Percentiles rank a stretch among this genome's conserved stretches.
These are phyloP conservation scores for Candida pseudofarinosa DNA, from an alignment of 805 yeast genomes.

Conservation along the genomic window DNA sequence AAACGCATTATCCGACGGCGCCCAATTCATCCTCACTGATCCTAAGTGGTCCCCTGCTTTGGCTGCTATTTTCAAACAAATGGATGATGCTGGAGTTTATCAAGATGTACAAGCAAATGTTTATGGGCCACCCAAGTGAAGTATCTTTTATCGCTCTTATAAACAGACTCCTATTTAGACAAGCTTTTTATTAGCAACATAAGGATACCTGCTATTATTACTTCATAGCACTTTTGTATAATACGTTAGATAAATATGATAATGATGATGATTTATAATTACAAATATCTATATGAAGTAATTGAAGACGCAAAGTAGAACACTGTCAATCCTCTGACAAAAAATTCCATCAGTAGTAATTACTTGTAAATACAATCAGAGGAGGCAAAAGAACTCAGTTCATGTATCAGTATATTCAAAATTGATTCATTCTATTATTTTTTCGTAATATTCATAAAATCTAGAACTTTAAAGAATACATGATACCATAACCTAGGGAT, in stretches of 20 bases:
- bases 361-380: no score
- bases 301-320: no score
- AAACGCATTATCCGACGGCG: slow-evolving; percentile 15
- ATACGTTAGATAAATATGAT: background rate
- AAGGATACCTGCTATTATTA: background rate
- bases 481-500: slow-evolving; percentile 39
- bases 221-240: background rate
- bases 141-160: no score
- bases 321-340: no score
- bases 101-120: slow-evolving; percentile 25
- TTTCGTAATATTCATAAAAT: background rate
- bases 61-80: slow-evolving; percentile 25
- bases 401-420: no score
- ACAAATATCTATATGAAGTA: no score
- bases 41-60: slow-evolving; percentile 29
- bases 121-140: slow-evolving; percentile 20
- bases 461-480: slow-evolving; percentile 26
- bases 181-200: background rate
- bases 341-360: no score
- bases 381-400: no score
- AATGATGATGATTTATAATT: background rate
- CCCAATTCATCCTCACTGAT: slow-evolving; percentile 24
- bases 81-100: slow-evolving; percentile 29
- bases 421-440: background rate
- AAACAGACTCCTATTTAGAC: no score